Conservation (phyloP, 106 monocot species). For the Dioscorea dumetorum region DNA sequence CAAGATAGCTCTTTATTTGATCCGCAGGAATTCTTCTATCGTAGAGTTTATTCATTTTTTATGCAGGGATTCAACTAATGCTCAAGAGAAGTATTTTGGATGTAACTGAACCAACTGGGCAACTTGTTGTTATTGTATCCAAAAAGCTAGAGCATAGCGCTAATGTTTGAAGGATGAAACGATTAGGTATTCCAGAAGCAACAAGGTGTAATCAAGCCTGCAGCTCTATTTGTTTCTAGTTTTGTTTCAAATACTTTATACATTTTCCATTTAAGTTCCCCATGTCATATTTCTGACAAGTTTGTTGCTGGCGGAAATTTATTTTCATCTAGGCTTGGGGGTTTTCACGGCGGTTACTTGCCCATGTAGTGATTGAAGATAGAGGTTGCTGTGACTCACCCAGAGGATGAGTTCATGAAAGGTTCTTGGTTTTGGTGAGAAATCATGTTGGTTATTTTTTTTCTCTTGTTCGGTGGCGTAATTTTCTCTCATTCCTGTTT, state of each 20-base stretch:
- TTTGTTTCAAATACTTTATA: background rate
- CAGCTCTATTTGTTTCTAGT: slow-evolving; percentile 69
- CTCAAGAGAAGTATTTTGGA: slow-evolving; percentile 33
- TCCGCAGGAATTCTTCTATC: slow-evolving; percentile 7
- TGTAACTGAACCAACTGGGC: slow-evolving; percentile 32
- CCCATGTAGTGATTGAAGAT: slow-evolving; percentile 45
- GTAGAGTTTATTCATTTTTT: slow-evolving; percentile 57
- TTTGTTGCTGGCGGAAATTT: slow-evolving; percentile 3
- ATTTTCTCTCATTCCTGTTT: background rate
- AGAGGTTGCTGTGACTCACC: slow-evolving; percentile 25
- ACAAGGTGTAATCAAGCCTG: no score
- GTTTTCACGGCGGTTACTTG: slow-evolving; percentile 12
- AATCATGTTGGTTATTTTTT: background rate
- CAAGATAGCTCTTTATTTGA: background rate
- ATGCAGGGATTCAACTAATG: slow-evolving; percentile 50
- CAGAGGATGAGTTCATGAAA: slow-evolving; percentile 64
- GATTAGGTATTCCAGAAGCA: no score
- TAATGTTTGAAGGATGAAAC: slow-evolving; percentile 35
- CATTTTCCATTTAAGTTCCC: background rate
- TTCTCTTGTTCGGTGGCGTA: background rate
- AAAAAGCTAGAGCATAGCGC: slow-evolving; percentile 66
- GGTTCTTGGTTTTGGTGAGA: slow-evolving; percentile 68
- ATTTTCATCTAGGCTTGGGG: slow-evolving; percentile 39
- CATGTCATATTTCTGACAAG: background rate
- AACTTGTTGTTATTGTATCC: slow-evolving; percentile 58